These are phyloP conservation scores for Pythium pyrilobum DNA, from an alignment of 352 stramenopile genomes.

Conservation along the genomic window DNA sequence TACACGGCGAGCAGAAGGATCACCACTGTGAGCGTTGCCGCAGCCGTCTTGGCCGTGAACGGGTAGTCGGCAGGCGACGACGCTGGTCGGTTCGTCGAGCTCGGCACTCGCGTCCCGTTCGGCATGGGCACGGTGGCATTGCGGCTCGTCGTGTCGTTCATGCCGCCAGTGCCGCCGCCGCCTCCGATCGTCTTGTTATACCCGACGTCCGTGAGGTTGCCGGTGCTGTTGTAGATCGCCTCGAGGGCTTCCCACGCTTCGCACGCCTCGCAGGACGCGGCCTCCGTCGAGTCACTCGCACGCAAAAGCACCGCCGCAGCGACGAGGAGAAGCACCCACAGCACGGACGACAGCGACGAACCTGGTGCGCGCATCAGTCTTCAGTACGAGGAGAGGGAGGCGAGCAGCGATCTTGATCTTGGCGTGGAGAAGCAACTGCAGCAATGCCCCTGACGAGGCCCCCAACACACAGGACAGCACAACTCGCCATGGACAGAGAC, in stretches of 20 bases:
- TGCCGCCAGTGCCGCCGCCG: background rate
- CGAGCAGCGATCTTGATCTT: no score
- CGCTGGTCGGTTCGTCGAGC: background rate
- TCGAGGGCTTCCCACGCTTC: constrained; percentile 8
- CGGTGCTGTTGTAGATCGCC: constrained; percentile 13
- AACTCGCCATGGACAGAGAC: no score
- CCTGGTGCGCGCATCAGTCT: background rate
- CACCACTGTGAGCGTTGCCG: background rate
- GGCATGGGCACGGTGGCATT: constrained; percentile 16
- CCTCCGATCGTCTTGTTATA: constrained; percentile 8
- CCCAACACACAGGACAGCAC: no score
- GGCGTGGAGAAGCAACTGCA: no score
- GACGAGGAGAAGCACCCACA: background rate
- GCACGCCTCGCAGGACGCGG: constrained; percentile 1
- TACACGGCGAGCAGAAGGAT: constrained; percentile 2
- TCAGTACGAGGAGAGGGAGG: no score
- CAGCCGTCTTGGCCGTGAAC: constrained; percentile 9
- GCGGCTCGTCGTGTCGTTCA: constrained; percentile 10
- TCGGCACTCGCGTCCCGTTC: constrained; percentile 1
- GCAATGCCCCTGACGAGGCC: no score
- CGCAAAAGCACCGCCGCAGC: background rate
- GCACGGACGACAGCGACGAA: background rate
- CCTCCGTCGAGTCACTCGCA: background rate
- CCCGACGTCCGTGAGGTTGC: constrained; percentile 14
- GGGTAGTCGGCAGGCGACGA: background rate